Evolutionary conservation across 2,329 filamentous ascomycete genomes (phyloP).

Genomic region (Stachybotrys echinatus): DNA sequence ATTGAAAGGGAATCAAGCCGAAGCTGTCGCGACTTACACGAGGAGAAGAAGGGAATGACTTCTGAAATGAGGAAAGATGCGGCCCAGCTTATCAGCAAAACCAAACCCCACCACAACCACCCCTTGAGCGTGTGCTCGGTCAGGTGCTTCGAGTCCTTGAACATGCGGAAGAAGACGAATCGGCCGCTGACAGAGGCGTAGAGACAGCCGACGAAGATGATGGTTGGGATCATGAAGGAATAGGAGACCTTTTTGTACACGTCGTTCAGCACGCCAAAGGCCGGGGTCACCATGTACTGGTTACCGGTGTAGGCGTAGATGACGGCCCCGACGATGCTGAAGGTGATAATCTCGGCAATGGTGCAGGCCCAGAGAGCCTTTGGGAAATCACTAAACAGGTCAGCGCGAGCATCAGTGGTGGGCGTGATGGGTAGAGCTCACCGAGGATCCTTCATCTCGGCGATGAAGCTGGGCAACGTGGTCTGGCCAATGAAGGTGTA

Average conservation of each 20-base stretch:
- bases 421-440: slow-evolving; percentile 14
- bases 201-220: slow-evolving; percentile 86
- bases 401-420: slow-evolving; percentile 17
- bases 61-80: slow-evolving; percentile 85
- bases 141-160: slow-evolving; percentile 74
- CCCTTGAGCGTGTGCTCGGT: slow-evolving; percentile 74
- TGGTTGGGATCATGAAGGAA: slow-evolving; percentile 91
- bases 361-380: slow-evolving; percentile 91
- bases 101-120: slow-evolving; percentile 73
- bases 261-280: slow-evolving; percentile 77
- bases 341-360: slow-evolving; percentile 80
- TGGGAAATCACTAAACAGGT: slow-evolving; percentile 69
- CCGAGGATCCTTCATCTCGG: slow-evolving; percentile 73
- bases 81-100: slow-evolving; percentile 68
- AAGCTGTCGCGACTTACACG: slow-evolving; percentile 41
- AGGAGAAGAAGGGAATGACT: slow-evolving; percentile 89
- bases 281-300: slow-evolving; percentile 82
- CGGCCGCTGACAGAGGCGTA: slow-evolving; percentile 87
- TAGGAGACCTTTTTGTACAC: slow-evolving; percentile 85
- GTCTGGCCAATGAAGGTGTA: slow-evolving; percentile 97
- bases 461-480: slow-evolving; percentile 89
- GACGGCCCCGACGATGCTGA: slow-evolving; percentile 74
- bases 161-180: slow-evolving; percentile 88
- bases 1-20: too few species aligned
- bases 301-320: slow-evolving; percentile 86